These are phyloP conservation scores for Coffea humblotiana DNA, from an alignment of 305 asterid species.

Conservation along the genomic window DNA sequence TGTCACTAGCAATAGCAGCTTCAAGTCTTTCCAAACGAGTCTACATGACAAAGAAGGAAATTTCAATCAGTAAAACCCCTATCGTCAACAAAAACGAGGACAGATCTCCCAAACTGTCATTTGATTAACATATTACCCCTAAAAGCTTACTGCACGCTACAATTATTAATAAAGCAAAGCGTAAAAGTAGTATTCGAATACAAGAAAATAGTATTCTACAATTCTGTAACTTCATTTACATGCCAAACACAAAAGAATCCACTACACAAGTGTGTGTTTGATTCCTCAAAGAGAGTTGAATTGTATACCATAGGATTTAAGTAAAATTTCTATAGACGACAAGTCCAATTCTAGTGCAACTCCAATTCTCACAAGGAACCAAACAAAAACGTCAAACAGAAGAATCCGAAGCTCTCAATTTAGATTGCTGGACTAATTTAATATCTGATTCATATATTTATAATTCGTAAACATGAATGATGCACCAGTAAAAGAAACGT, in stretches of 20 bases:
- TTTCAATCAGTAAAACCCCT: slow-evolving; percentile 5
- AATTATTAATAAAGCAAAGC: too few relatives aligned
- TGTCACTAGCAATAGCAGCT: slow-evolving; percentile 45
- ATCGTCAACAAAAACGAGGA: neutral
- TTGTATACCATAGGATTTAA: neutral
- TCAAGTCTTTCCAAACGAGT: slow-evolving; percentile 80
- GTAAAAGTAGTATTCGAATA: neutral
- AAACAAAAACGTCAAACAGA: neutral
- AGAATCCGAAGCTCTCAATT: neutral
- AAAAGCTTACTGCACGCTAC: neutral
- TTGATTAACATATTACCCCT: neutral
- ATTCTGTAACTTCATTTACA: neutral
- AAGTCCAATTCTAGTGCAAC: too few relatives aligned
- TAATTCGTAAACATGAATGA: too few relatives aligned
- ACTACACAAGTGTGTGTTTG: neutral
- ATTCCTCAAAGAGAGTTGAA: neutral
- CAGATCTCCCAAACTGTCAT: neutral
- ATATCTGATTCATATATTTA: too few relatives aligned
- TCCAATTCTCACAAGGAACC: neutral
- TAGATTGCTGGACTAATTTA: neutral
- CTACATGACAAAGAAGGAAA: slow-evolving; percentile 35
- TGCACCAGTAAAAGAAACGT: neutral
- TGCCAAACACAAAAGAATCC: neutral
- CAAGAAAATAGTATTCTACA: neutral
- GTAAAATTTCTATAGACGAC: neutral